Evolutionary conservation across 371 early-diverging fungal genomes (phyloP), one percentile per base, ranked within the genome.

Genomic region (Rhizopus stolonifer): DNA sequence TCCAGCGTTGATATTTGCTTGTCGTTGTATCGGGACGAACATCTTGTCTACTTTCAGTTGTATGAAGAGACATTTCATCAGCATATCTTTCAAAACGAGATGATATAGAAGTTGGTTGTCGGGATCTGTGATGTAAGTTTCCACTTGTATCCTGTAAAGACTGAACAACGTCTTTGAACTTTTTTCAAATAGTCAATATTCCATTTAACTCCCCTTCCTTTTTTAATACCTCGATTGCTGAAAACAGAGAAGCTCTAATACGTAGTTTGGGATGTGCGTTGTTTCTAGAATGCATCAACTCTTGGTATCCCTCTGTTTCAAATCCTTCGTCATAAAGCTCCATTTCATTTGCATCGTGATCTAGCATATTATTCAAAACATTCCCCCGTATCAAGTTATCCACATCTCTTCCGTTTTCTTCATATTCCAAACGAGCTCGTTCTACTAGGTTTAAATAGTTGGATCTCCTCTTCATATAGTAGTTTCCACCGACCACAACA

Each of bases 401-500:
- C 6, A 74, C 60, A 49, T 78, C 79, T 3, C 56, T 57, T 7
- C 62, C 71, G 8, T 54, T 74, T 14, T 78, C 79, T 48, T 69
- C 70, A 48, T 78, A 76, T 52, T 74, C 79, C 1, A 65, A 54
- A 14, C 77, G 48, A 7, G 77, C 79, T 31, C 71, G 65, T 46
- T 74, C 60, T 10, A 78, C 68, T 21, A 72, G 39, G 33, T 68
- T 72, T 17, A 54, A 51, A 36, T 74, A 67, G 5, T 54, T 70
- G 3, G 72, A 68, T 25, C 74, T 50, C 23, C 67, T 61, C 24
- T 67, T 68, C 54, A 65, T 67, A 48, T 64, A 70, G 59, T 77
- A 82, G 38, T 80, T 81, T 24, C 83, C 83, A 11, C 74, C 69
- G 0, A 83, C 80, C 6, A 86, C 85, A 1, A 77, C 67, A n/a